Evolutionary conservation across 148 eudicot species (phyloP).

Genomic region (Rhododendron simsii): DNA sequence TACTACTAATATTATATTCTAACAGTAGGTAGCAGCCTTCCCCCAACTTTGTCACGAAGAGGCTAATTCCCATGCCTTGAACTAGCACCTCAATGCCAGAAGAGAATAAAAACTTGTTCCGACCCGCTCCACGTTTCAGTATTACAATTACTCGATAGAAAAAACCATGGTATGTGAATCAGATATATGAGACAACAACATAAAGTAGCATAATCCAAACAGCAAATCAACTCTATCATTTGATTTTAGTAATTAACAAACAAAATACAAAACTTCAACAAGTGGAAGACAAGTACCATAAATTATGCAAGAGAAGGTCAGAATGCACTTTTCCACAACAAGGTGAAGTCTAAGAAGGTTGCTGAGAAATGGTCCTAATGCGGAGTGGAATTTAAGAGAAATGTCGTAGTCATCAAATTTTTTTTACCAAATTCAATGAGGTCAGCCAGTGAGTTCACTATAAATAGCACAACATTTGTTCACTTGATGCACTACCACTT

Average conservation of each 20-base stretch:
- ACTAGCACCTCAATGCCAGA: neutral
- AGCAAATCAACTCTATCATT: neutral
- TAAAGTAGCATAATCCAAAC: neutral
- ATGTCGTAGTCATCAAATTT: constrained; percentile 11
- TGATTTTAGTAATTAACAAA: neutral
- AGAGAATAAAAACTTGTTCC: neutral
- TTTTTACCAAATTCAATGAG: constrained; percentile 9
- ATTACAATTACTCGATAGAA: neutral
- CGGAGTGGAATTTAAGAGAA: neutral
- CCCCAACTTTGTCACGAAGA: neutral
- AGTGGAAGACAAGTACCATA: neutral
- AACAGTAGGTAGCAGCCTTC: neutral
- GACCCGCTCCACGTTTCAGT: neutral
- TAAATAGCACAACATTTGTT: constrained; percentile 19
- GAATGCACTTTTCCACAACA: neutral
- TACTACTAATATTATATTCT: no score
- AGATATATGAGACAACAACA: neutral
- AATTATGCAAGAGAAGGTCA: neutral
- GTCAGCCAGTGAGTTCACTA: constrained; percentile 4
- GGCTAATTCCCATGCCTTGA: neutral
- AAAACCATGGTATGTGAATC: neutral
- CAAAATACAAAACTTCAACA: neutral
- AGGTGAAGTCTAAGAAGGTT: constrained; percentile 20
- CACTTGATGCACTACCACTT: constrained; percentile 17
- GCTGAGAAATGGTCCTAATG: constrained; percentile 7